Evolutionary conservation across 2,329 filamentous ascomycete genomes (phyloP).

Genomic region (Coleophoma crateriformis): DNA sequence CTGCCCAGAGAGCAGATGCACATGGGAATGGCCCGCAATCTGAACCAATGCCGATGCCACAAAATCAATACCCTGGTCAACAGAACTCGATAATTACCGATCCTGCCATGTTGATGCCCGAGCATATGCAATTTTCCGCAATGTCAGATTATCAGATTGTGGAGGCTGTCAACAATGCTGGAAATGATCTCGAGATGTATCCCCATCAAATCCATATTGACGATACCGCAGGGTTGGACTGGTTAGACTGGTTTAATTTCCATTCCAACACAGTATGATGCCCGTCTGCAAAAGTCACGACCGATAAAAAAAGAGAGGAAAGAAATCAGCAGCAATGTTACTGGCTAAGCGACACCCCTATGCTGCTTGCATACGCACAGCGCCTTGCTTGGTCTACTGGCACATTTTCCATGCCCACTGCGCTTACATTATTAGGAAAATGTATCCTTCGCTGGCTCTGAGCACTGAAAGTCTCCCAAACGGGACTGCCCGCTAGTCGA

Average conservation of each 20-base stretch:
- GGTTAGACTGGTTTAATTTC: constrained; percentile 24
- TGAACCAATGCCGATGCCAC: constrained; percentile 2
- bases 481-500: constrained; percentile 37
- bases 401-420: constrained; percentile 36
- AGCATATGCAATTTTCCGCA: constrained; percentile 56
- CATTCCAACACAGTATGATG: constrained; percentile 5
- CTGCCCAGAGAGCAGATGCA: constrained; percentile 6
- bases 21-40: constrained; percentile 4
- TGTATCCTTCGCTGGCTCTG: constrained; percentile 24
- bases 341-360: constrained; percentile 42
- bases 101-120: constrained; percentile 13
- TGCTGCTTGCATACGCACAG: constrained; percentile 43
- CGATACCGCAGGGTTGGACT: constrained; percentile 20
- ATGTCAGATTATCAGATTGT: constrained; percentile 68
- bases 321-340: constrained; percentile 14
- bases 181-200: constrained; percentile 45
- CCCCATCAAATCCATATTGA: constrained; percentile 16
- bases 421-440: constrained; percentile 35
- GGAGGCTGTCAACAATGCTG: constrained; percentile 59
- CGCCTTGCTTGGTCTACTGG: constrained; percentile 31
- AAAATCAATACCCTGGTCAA: constrained; percentile 1
- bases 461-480: constrained; percentile 42
- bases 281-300: too few relatives aligned
- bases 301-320: too few relatives aligned
- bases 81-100: neutral